These are phyloP conservation scores for Obba rivulosa DNA, from an alignment of 768 basidiomycete species.

Conservation along the genomic window DNA sequence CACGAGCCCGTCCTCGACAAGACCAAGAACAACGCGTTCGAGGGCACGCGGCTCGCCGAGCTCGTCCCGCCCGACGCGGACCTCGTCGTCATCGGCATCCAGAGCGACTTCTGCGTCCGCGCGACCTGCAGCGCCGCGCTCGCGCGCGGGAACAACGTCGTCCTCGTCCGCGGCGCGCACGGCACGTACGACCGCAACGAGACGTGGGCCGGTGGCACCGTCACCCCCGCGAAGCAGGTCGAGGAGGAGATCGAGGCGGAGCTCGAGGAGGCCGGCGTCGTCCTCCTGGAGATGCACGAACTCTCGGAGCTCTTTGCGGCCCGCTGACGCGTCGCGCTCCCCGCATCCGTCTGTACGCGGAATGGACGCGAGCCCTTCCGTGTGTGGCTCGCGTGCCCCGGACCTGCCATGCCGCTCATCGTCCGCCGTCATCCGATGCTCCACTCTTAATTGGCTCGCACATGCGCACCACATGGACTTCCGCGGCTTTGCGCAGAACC, in stretches of 20 bases:
- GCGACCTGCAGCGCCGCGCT: constrained; percentile 58
- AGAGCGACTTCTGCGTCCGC: constrained; percentile 55
- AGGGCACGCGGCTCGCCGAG: constrained; percentile 47
- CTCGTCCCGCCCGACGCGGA: constrained; percentile 50
- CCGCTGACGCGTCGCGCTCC: constrained; percentile 30
- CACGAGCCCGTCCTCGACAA: constrained; percentile 60
- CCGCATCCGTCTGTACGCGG: too few species aligned
- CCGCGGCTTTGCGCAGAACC: too few species aligned
- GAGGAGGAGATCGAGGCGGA: constrained; percentile 60
- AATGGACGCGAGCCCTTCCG: too few species aligned
- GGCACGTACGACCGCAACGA: constrained; percentile 65
- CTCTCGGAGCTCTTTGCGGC: constrained; percentile 52
- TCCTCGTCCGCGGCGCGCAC: constrained; percentile 60
- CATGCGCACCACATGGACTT: too few species aligned
- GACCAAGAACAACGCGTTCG: constrained; percentile 60
- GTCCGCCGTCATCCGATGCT: too few species aligned
- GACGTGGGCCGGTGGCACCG: constrained; percentile 46
- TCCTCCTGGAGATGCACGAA: constrained; percentile 63
- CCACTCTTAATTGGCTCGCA: too few species aligned
- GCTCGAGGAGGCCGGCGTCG: constrained; percentile 64
- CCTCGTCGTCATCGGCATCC: constrained; percentile 61
- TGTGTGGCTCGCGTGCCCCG: too few species aligned
- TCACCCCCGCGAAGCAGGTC: constrained; percentile 42
- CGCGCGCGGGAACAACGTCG: constrained; percentile 58
- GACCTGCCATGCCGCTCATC: too few species aligned